Base-by-base conservation (phyloP, 192 early-diverging fungal species). In the Podila verticillata region DNA sequence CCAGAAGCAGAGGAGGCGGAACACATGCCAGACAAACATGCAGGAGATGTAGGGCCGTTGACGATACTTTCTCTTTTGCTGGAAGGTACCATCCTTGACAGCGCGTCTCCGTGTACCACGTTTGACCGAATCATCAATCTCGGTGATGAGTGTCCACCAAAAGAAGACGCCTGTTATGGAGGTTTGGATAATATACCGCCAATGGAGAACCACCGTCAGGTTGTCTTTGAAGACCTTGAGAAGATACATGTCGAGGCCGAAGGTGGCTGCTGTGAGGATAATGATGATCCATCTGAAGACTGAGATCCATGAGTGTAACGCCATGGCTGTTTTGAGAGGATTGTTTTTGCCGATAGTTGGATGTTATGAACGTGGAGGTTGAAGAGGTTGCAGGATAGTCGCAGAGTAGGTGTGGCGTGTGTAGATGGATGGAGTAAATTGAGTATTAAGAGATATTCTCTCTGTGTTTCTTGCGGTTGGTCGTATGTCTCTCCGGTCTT, bases 241-340 rank as follows among this genome's bases (percentile, higher is more conserved):
- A 3, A 79, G 61, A 31, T 67, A 79, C 31, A 67, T 62, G 64
- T 72, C 54, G 30, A 72, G 26, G 13, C 65, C 51, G 19, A 79
- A 67, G 22, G 49, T 24, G 9, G 44, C 69, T 5, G 34, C 51
- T 7, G 44, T 44, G 26, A 57, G 0, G 24, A 78, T 20, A 6
- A 66, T 19, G 7, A 65, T 8, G 10, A 65, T 24, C 57, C 61
- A 56, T 12, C 75, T 63, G 2, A 67, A 22, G 20, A 65, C 29
- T 1, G 75, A 62, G 48, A 34, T 60, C 32, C 61, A 72, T 56
- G 29, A 28, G 22, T 36, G 15, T 26, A 79, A 29, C 7, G 47
- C 69, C 75, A 79, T 54, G 51, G 51, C 67, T 35, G 30, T 7
- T 34, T 39, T 44, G 39, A 15, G 13, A 15, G 39, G 12, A 17